Evolutionary conservation across 108 stramenopile genomes (phyloP).

Genomic region (Nitzschia sp.): DNA sequence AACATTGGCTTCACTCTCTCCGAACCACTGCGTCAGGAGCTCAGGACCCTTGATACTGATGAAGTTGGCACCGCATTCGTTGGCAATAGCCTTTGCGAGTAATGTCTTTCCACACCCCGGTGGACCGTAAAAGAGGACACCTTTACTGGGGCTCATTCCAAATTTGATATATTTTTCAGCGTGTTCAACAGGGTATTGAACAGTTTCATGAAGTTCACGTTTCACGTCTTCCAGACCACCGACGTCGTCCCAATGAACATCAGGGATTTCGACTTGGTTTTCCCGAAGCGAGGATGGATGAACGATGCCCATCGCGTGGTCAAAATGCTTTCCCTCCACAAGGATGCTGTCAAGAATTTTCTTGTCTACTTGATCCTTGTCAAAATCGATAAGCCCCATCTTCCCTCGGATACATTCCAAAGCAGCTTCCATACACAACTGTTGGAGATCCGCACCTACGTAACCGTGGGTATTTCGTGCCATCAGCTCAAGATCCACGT

Average conservation of each 20-base stretch:
- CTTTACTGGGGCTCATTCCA: conserved; percentile 91
- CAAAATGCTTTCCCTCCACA: conserved; percentile 93
- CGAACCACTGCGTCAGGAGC: conserved; percentile 96
- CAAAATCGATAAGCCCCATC: conserved; percentile 86
- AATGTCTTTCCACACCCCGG: conserved; percentile 95
- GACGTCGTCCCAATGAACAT: conserved; percentile 98
- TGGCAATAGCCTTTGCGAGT: conserved; percentile 98
- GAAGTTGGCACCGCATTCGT: conserved; percentile 97
- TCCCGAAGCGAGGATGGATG: conserved; percentile 93
- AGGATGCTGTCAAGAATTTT: conserved; percentile 83
- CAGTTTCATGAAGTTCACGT: conserved; percentile 96
- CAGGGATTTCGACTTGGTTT: conserved; percentile 92
- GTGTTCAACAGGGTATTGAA: conserved; percentile 98
- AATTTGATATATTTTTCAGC: conserved; percentile 91
- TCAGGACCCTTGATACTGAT: conserved; percentile 97
- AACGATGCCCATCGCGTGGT: conserved; percentile 86
- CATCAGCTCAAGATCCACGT: conserved; percentile 88
- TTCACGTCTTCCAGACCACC: conserved; percentile 99
- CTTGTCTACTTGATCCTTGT: conserved; percentile 81
- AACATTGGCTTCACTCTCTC: conserved; percentile 97
- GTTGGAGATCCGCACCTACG: conserved; percentile 95
- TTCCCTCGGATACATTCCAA: conserved; percentile 85
- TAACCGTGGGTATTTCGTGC: conserved; percentile 90
- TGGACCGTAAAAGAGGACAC: conserved; percentile 96
- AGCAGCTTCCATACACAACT: conserved; percentile 94